A percentile compares a stretch with the other conserved stretches of the same genome.
phyloP scores from a whole-genome alignment of 2,329 filamentous ascomycete genomes.

The Fusarium burgessii region DNA sequence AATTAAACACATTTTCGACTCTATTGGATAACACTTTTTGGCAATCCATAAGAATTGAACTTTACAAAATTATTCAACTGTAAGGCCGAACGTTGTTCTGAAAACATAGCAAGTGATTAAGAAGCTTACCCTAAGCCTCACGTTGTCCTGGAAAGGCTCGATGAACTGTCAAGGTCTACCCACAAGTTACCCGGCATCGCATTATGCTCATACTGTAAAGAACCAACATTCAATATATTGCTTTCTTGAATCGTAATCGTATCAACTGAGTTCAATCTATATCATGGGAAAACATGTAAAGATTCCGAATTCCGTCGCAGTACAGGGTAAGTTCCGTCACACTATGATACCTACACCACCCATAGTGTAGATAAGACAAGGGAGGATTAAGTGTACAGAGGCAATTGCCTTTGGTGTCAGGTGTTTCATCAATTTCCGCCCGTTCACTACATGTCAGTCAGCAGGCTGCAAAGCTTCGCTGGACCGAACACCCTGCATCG shows the following conservation, averaged over 20 bases:
- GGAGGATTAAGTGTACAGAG: not conserved
- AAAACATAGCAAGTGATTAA: too few species aligned
- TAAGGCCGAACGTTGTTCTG: too few species aligned
- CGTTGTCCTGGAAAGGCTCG: too few species aligned
- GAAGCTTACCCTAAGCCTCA: not conserved
- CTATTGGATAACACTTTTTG: too few species aligned
- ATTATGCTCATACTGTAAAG: not conserved
- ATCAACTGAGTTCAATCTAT: not conserved
- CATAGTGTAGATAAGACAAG: not conserved
- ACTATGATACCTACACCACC: not conserved
- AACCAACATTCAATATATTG: too few species aligned
- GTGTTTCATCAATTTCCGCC: constrained; percentile 10
- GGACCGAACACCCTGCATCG: not conserved
- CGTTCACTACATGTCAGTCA: not conserved
- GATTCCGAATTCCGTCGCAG: not conserved
- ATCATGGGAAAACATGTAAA: not conserved
- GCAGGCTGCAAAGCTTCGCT: not conserved
- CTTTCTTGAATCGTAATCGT: not conserved
- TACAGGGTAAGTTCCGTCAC: not conserved
- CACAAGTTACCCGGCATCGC: not conserved
- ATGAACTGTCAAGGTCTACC: too few species aligned
- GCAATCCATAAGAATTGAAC: too few species aligned
- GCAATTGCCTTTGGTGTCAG: constrained; percentile 9
- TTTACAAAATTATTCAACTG: too few species aligned
- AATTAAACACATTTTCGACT: too few species aligned